These are phyloP conservation scores for Aspergillus sp. DNA, from an alignment of 2,329 filamentous ascomycete species.

Conservation along the genomic window DNA sequence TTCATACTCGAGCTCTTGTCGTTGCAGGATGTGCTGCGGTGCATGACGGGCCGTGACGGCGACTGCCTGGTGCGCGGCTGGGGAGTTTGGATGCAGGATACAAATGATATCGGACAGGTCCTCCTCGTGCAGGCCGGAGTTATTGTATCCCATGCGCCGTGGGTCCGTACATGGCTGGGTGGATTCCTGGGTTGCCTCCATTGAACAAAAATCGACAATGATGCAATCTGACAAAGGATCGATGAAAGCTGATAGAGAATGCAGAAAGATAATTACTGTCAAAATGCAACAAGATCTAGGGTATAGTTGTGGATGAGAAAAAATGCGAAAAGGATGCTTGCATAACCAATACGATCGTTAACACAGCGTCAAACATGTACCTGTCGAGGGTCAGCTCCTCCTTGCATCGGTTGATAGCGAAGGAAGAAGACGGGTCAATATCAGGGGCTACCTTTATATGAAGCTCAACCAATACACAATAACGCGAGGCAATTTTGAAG, in stretches of 20 bases:
- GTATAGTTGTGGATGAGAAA: conserved; percentile 16
- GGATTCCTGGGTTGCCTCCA: conserved; percentile 57
- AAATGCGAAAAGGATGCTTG: conserved; percentile 16
- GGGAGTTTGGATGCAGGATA: conserved; percentile 76
- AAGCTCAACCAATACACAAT: too few species aligned
- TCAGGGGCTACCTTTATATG: not conserved
- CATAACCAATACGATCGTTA: conserved; percentile 25
- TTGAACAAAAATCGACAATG: conserved; percentile 17
- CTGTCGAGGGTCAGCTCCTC: conserved; percentile 13
- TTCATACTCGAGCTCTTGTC: conserved; percentile 43
- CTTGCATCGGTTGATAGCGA: not conserved
- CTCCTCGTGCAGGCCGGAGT: conserved; percentile 76
- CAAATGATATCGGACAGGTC: conserved; percentile 88
- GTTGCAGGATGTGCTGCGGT: conserved; percentile 62
- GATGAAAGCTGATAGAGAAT: not conserved
- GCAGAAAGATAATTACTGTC: conserved; percentile 14
- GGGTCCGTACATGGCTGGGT: conserved; percentile 82
- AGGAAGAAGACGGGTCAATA: too few species aligned
- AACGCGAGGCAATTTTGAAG: not conserved
- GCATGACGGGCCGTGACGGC: conserved; percentile 49
- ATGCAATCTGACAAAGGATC: conserved; percentile 2
- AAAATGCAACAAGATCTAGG: conserved; percentile 13
- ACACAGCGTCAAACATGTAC: conserved; percentile 18
- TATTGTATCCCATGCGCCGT: conserved; percentile 72
- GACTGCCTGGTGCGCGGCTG: conserved; percentile 70